Percentiles rank a stretch among this genome's conserved stretches.
These are phyloP conservation scores for Fusarium lyarnte DNA, from an alignment of 2,329 filamentous ascomycete species.

Conservation along the genomic window DNA sequence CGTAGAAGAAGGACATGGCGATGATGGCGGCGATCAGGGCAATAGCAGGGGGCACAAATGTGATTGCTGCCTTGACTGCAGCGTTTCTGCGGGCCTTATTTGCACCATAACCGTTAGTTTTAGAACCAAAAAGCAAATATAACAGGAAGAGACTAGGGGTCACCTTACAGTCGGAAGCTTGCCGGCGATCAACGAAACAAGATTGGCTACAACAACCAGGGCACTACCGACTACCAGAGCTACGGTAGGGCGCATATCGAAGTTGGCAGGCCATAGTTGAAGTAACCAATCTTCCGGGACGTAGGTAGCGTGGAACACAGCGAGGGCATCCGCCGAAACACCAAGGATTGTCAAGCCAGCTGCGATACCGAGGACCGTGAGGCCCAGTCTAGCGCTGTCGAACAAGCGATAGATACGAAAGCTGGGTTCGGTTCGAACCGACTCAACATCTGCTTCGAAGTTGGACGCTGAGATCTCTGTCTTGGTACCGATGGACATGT, in stretches of 20 bases:
- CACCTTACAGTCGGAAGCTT: conserved; percentile 62
- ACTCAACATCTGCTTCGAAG: conserved; percentile 58
- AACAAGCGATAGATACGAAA: conserved; percentile 52
- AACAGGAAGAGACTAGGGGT: background rate
- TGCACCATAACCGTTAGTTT: conserved; percentile 23
- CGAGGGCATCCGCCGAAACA: conserved; percentile 63
- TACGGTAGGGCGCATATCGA: conserved; percentile 66
- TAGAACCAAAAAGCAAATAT: conserved; percentile 11
- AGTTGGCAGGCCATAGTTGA: conserved; percentile 66
- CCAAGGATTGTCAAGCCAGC: conserved; percentile 63
- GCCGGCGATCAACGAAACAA: conserved; percentile 58
- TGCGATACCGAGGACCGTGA: conserved; percentile 61
- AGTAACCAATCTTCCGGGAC: conserved; percentile 58
- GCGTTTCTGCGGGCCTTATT: conserved; percentile 37
- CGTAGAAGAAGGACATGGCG: conserved; percentile 66
- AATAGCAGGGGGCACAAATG: conserved; percentile 43
- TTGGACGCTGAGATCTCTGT: conserved; percentile 56
- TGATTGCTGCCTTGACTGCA: conserved; percentile 29
- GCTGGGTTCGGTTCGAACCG: conserved; percentile 50
- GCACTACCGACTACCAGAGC: conserved; percentile 63
- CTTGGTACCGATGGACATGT: conserved; percentile 49
- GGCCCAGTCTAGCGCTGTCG: conserved; percentile 57
- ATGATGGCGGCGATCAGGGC: conserved; percentile 56
- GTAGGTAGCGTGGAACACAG: conserved; percentile 65
- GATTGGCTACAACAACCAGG: conserved; percentile 60